A percentile compares a stretch with the other conserved stretches of the same genome.
Conservation (phyloP, 2,329 filamentous ascomycete genomes). For the Cladophialophora exuberans region DNA sequence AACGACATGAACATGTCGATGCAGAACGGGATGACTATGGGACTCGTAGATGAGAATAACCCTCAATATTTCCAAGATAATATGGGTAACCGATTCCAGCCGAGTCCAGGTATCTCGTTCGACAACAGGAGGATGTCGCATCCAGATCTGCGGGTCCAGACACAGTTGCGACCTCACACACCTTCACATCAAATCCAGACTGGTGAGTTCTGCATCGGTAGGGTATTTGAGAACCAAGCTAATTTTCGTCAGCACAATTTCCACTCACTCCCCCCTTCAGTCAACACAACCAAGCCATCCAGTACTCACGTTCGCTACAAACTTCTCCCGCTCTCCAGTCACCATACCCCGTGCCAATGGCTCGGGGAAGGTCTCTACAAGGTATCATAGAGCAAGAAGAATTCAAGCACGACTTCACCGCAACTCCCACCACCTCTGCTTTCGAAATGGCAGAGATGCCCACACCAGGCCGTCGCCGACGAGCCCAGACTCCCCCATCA, state of each 20-base stretch:
- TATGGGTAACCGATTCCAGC: constrained; percentile 26
- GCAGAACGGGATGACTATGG: constrained; percentile 21
- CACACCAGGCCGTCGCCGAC: constrained; percentile 35
- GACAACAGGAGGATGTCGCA: constrained; percentile 43
- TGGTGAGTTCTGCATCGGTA: constrained; percentile 51
- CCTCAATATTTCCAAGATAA: constrained; percentile 33
- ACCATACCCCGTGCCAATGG: constrained; percentile 45
- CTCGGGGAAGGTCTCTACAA: constrained; percentile 50
- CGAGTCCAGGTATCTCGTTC: constrained; percentile 27
- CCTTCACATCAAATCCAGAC: constrained; percentile 63
- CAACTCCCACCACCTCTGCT: constrained; percentile 8
- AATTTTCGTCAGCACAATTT: constrained; percentile 57
- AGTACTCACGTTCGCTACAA: constrained; percentile 44
- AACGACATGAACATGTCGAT: constrained; percentile 31
- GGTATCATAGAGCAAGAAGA: constrained; percentile 59
- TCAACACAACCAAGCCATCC: constrained; percentile 42
- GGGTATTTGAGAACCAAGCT: constrained; percentile 17
- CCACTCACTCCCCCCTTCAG: constrained; percentile 68
- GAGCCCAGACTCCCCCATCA: constrained; percentile 12
- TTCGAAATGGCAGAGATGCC: constrained; percentile 61
- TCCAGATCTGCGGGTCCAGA: constrained; percentile 41
- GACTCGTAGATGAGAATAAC: constrained; percentile 33
- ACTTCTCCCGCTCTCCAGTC: constrained; percentile 46
- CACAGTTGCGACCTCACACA: constrained; percentile 59
- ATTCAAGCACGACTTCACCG: constrained; percentile 41